Base-by-base conservation (phyloP, 106 monocot genomes). In the Cymbidium sinense region DNA sequence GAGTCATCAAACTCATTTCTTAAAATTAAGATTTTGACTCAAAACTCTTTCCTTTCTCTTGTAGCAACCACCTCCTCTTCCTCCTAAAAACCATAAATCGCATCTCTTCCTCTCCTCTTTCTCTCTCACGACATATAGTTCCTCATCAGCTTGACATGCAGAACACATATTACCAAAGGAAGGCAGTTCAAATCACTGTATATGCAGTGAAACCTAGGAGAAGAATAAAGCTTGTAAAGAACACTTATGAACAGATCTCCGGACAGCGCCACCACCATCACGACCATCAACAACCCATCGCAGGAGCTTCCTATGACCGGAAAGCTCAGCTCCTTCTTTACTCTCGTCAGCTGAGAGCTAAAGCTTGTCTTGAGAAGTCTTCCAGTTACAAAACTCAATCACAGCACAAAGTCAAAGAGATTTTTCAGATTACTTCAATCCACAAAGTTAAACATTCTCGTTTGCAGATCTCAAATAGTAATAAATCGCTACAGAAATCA, bases 311-410 rank as follows among this genome's bases (percentile, higher is more conserved):
- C 41, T 43, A 44, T 6, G 43, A 74, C 44, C 43, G 74, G 74
- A 74, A 74, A 28, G 74, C 74, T 28, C 27, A 74, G 44, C 74
- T 74, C 44, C 74, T 74, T 5, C 21, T 47, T 19, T 74, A 74
- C 74, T 35, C 74, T 3, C 41, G 27, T 6, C 43, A 74, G 74
- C 41, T 74, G 43, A 43, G 74, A 6, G 43, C 74, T 19, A 3
- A 41, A 23, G 29, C 67, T 67, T 67, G 9, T 15, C 61, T 62
- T 62, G 11, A 47, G 47, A 47, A 47, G 17, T 15, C 47, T 47
- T 47, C 47, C 47, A 47, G 47, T 47, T 47, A 47, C n/a, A 67
- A 13, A 33, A 12, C 11, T 4, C 67, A 67, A 33, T 23, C 29
- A 21, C 71, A 71, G 21, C 21, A 39, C 37, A 71, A 39, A 39